Evolutionary conservation across 805 yeast species (phyloP).

Genomic region (Lipomyces japonicus): DNA sequence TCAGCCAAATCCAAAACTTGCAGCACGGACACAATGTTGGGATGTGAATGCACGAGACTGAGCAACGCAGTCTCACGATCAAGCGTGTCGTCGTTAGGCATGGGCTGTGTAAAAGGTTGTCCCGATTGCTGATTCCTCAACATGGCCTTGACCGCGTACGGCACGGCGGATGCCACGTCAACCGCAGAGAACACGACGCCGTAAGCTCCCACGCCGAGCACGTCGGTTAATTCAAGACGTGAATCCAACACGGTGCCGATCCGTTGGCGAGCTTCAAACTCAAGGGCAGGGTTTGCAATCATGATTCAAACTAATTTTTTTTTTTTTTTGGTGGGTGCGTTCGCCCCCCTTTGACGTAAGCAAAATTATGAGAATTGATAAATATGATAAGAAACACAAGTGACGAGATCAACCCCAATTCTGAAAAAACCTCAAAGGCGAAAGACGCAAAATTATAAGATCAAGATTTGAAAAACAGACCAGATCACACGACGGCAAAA

Average conservation of each 20-base stretch:
- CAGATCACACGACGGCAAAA: no score
- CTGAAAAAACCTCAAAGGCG: no score
- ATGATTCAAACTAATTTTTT: no score
- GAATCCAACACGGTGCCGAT: conserved; percentile 29
- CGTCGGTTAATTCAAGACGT: conserved; percentile 28
- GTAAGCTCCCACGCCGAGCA: conserved; percentile 79
- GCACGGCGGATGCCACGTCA: conserved; percentile 48
- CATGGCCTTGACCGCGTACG: conserved; percentile 69
- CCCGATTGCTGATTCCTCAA: conserved; percentile 40
- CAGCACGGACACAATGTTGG: conserved; percentile 71
- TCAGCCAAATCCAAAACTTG: conserved; percentile 60
- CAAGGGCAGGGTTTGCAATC: conserved; percentile 8
- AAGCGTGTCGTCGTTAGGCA: conserved; percentile 21
- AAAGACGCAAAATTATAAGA: no score
- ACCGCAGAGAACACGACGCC: conserved; percentile 72
- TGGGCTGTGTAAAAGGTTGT: conserved; percentile 13
- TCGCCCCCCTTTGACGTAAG: no score
- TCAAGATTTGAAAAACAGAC: no score
- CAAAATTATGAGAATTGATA: no score
- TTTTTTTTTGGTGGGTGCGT: no score
- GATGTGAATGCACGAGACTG: conserved; percentile 68
- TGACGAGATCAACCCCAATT: no score
- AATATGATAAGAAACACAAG: no score
- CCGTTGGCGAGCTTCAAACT: conserved; percentile 17
- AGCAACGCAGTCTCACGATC: conserved; percentile 65